Base-by-base conservation (phyloP, 1,284 basidiomycete genomes). In the Ustilago sp. region DNA sequence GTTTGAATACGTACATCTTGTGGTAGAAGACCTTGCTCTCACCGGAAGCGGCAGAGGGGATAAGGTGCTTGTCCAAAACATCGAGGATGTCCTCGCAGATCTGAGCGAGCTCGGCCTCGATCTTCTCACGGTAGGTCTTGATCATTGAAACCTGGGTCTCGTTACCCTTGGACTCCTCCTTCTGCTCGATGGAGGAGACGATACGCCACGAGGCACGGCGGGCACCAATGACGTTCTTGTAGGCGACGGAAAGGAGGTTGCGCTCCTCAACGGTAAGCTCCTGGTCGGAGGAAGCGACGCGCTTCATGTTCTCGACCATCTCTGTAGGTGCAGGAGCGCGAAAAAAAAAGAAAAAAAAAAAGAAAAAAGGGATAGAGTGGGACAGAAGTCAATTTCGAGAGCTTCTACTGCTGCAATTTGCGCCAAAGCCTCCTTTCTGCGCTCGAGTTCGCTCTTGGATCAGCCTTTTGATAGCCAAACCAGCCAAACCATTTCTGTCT, bases 11-110 rank as follows among this genome's bases (percentile, higher is more conserved):
- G 43, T 59, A 96, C 95, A 99, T 98, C 93, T 99, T 99, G 92
- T 98, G 96, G 91, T 99, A 99, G 91, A 99, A 99, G 79, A 99
- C 96, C 91, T 98, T 98, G 80, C 93, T 95, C 89, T 99, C 97
- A 87, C 97, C 96, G 74, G 94, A 93, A 74, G 94, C 95, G 66
- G 96, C 97, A 39, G 94, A 96, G 78, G 97, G 96, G 86, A 99
- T 98, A 83, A 99, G 93, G 90, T 99, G 95, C 90, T 97, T 94
- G 89, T 98, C 95, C 79, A 99, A 93, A 73, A 99, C 95, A 82
- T 95, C 92, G 83, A 99, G 93, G 86, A 99, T 99, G 88, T 99
- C 96, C 89, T 98, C 95, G 90, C 97, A 99, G 88, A 99, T 98
- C 90, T 97, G 95, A 74, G 94, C 94, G 77, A 99, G 92, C 88